phyloP scores from a whole-genome alignment of 208 protist species.

The Trichomonas tenax region DNA sequence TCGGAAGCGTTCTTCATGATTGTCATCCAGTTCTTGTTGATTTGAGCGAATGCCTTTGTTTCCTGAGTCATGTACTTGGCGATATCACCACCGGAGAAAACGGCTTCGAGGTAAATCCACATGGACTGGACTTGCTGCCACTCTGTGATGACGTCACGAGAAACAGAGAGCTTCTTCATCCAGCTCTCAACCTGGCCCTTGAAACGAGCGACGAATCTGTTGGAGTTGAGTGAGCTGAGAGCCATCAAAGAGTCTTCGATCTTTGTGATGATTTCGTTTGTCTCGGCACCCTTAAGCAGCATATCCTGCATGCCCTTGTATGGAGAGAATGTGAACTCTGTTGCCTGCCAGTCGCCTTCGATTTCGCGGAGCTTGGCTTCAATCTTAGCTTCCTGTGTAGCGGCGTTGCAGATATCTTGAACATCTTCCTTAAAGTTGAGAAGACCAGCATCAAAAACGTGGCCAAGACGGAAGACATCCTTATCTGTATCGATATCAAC shows the following conservation, averaged over 20 bases:
- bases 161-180: conserved; percentile 45
- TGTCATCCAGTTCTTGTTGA: conserved; percentile 77
- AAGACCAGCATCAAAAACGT: conserved; percentile 49
- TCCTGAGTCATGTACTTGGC: conserved; percentile 83
- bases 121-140: conserved; percentile 58
- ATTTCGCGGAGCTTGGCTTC: conserved; percentile 51
- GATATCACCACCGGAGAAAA: conserved; percentile 83
- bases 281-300: conserved; percentile 41
- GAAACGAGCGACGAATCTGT: conserved; percentile 55
- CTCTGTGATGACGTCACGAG: conserved; percentile 47
- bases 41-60: conserved; percentile 76
- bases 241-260: conserved; percentile 5
- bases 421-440: conserved; percentile 50
- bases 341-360: conserved; percentile 39
- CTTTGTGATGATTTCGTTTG: conserved; percentile 2
- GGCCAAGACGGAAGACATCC: conserved; percentile 38
- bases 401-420: conserved; percentile 56
- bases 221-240: conserved; percentile 34
- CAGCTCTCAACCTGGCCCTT: conserved; percentile 46
- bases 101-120: conserved; percentile 85
- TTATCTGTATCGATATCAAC: conserved; percentile 32
- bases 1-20: conserved; percentile 86
- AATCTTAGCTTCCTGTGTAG: conserved; percentile 58
- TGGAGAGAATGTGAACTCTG: conserved; percentile 42
- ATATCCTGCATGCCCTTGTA: conserved; percentile 53